Conservation (phyloP, 352 stramenopile genomes). For the Phytophthora pini region DNA sequence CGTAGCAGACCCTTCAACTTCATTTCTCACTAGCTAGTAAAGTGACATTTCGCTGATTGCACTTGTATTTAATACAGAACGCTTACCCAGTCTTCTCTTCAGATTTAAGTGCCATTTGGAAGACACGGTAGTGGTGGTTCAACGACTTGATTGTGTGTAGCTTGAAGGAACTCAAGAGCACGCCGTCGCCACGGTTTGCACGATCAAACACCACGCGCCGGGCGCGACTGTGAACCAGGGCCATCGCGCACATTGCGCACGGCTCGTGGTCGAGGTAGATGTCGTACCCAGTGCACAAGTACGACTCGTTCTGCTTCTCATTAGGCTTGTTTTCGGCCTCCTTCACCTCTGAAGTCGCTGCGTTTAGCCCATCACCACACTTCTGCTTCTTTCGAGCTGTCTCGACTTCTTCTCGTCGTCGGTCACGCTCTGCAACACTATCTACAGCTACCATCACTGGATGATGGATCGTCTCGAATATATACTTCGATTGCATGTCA, state of each 20-base stretch:
- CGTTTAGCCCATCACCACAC: conserved; percentile 1
- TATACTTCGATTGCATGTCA: conserved; percentile 29
- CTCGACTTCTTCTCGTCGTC: conserved; percentile 36
- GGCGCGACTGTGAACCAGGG: conserved; percentile 85
- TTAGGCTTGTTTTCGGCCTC: conserved; percentile 8
- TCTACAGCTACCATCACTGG: conserved; percentile 77
- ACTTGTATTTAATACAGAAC: conserved; percentile 35
- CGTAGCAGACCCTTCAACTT: conserved; percentile 15
- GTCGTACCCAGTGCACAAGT: conserved; percentile 91
- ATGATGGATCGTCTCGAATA: conserved; percentile 67
- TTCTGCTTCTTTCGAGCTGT: conserved; percentile 49
- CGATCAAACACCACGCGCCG: conserved; percentile 80
- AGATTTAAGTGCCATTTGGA: conserved; percentile 44
- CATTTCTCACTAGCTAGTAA: conserved; percentile 14
- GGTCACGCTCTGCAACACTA: conserved; percentile 66
- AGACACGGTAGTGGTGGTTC: conserved; percentile 91
- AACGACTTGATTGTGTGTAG: conserved; percentile 88
- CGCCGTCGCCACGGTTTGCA: conserved; percentile 63
- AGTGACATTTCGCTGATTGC: conserved; percentile 2
- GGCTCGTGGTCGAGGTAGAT: conserved; percentile 87
- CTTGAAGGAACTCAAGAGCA: conserved; percentile 61
- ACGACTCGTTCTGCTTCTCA: conserved; percentile 54
- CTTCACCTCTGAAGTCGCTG: background rate
- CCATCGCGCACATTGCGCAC: conserved; percentile 92
- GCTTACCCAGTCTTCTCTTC: conserved; percentile 4